phyloP scores from a whole-genome alignment of 1,139 yeast species.

The Geotrichum candidum region DNA sequence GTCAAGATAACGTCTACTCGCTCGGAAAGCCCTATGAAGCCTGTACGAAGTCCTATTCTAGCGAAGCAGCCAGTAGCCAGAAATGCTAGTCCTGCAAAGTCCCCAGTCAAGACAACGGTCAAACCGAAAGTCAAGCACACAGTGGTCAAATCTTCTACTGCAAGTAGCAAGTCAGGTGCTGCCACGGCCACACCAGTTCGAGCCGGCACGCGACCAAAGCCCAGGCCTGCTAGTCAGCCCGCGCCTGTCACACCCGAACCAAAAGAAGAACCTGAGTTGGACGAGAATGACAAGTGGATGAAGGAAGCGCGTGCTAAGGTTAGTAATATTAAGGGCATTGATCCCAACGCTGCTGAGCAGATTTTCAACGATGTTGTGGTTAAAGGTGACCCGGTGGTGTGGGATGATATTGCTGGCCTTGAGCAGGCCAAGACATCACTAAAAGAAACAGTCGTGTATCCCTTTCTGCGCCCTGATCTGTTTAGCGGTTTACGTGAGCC shows the following conservation, averaged over 20 bases:
- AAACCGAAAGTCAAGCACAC: background rate
- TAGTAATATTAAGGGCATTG: constrained; percentile 15
- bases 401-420: constrained; percentile 96
- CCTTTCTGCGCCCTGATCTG: constrained; percentile 87
- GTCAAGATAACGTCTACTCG: background rate
- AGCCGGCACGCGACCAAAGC: background rate
- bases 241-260: background rate
- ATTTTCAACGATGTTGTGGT: constrained; percentile 88
- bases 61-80: background rate
- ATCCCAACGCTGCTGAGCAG: constrained; percentile 61
- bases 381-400: constrained; percentile 89
- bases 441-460: constrained; percentile 95
- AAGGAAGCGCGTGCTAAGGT: constrained; percentile 13
- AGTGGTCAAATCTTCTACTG: background rate
- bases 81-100: background rate
- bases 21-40: background rate
- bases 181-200: background rate
- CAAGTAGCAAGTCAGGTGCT: background rate
- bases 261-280: constrained; percentile 19
- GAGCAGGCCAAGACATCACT: constrained; percentile 84
- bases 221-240: background rate
- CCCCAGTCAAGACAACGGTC: constrained; percentile 1
- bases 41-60: background rate
- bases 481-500: constrained; percentile 92
- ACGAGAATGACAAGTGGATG: constrained; percentile 27